Conservation (phyloP, 306 rosid genomes). For the Cercis canadensis region DNA sequence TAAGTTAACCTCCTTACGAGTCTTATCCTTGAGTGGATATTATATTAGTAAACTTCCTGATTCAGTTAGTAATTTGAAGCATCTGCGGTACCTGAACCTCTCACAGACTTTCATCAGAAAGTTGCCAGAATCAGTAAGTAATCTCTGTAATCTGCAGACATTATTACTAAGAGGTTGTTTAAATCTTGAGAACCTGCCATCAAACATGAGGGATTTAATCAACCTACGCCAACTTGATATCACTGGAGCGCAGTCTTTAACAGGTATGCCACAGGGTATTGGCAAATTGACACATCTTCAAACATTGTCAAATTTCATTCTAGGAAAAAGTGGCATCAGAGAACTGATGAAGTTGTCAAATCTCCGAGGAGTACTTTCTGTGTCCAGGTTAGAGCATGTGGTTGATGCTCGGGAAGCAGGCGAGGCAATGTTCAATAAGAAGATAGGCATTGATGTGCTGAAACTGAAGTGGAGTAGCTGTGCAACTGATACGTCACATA, state of each 20-base stretch:
- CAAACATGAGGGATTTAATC: slow-evolving; percentile 6
- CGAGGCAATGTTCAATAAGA: slow-evolving; percentile 8
- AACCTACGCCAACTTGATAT: slow-evolving; percentile 30
- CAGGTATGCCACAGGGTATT: slow-evolving; percentile 5
- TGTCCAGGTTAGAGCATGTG: slow-evolving; percentile 22
- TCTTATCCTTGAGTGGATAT: not conserved
- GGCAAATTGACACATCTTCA: slow-evolving; percentile 21
- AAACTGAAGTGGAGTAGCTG: slow-evolving; percentile 16
- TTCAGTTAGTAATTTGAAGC: slow-evolving; percentile 31
- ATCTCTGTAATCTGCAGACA: slow-evolving; percentile 37
- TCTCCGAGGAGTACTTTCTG: not conserved
- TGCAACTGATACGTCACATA: not conserved
- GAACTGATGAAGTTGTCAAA: slow-evolving; percentile 19
- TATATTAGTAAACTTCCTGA: slow-evolving; percentile 9
- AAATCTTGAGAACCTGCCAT: slow-evolving; percentile 7
- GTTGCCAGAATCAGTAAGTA: slow-evolving; percentile 26
- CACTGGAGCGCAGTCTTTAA: slow-evolving; percentile 14
- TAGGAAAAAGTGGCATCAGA: not conserved
- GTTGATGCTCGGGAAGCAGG: not conserved
- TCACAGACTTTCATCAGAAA: not conserved
- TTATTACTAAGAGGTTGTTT: slow-evolving; percentile 20
- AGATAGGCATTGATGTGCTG: not conserved
- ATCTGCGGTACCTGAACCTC: slow-evolving; percentile 39
- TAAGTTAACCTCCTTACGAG: slow-evolving; percentile 8
- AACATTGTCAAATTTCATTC: slow-evolving; percentile 10